These are phyloP conservation scores for Saccharum hybrid DNA, from an alignment of 202 grass and related monocot genomes.

Conservation along the genomic window DNA sequence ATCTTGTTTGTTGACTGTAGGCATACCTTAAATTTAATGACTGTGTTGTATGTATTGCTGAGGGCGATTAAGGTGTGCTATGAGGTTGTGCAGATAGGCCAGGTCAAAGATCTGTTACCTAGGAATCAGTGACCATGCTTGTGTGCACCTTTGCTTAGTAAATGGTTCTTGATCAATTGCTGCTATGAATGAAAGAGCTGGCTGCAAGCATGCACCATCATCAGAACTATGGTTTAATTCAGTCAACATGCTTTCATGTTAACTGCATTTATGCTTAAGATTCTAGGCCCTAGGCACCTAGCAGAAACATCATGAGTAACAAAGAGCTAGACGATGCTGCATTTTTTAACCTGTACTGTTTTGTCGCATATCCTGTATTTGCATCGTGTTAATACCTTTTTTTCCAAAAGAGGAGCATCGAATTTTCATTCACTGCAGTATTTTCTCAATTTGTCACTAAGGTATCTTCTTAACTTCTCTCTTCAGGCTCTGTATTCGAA, in stretches of 20 bases:
- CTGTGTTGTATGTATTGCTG: background rate
- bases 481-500: conserved; percentile 82
- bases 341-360: background rate
- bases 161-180: background rate
- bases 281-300: background rate
- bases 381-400: background rate
- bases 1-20: background rate
- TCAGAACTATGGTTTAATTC: background rate
- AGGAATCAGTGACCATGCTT: background rate
- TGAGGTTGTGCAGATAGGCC: background rate
- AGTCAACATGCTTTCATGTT: background rate
- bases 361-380: conserved; percentile 6
- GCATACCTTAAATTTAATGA: background rate
- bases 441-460: conserved; percentile 20
- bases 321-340: background rate
- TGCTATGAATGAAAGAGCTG: background rate
- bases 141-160: background rate
- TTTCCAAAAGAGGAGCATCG: background rate
- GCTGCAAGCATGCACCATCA: background rate
- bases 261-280: background rate
- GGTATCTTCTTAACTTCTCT: conserved; percentile 4
- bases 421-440: conserved; percentile 21
- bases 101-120: background rate
- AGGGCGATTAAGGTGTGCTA: background rate
- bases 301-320: background rate